Evolutionary conservation across 1,284 basidiomycete species (phyloP).

Genomic region (Gomphus bonarii): DNA sequence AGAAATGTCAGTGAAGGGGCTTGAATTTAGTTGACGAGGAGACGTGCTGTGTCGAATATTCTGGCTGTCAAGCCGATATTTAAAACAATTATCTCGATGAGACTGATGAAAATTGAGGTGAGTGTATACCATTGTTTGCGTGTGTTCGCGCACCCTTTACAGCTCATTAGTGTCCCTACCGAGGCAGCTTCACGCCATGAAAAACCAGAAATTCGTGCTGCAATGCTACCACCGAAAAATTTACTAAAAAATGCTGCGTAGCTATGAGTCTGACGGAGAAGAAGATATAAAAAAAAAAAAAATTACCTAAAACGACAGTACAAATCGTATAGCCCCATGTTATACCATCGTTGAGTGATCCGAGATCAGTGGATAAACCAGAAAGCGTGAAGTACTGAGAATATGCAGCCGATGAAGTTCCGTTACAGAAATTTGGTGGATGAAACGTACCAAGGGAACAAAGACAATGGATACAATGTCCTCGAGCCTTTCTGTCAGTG

Average conservation of each 20-base stretch:
- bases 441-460: slow-evolving; percentile 32
- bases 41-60: slow-evolving; percentile 53
- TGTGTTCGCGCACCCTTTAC: slow-evolving; percentile 45
- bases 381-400: slow-evolving; percentile 53
- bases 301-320: slow-evolving; percentile 24
- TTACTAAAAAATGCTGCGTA: slow-evolving; percentile 43
- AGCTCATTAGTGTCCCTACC: slow-evolving; percentile 64
- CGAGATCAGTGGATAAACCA: slow-evolving; percentile 59
- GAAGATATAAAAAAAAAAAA: background rate
- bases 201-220: slow-evolving; percentile 45
- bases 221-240: slow-evolving; percentile 44
- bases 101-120: slow-evolving; percentile 17
- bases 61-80: slow-evolving; percentile 62
- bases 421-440: background rate
- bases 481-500: slow-evolving; percentile 27
- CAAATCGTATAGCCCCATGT: slow-evolving; percentile 59
- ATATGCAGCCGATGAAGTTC: background rate
- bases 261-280: background rate
- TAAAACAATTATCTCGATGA: slow-evolving; percentile 55
- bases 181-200: slow-evolving; percentile 49
- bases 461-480: slow-evolving; percentile 33
- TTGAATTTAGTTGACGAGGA: background rate
- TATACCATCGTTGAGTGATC: slow-evolving; percentile 43
- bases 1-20: background rate
- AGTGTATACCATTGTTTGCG: background rate